Base-by-base conservation (phyloP, 1,284 basidiomycete genomes). In the Baeospora myosura region DNA sequence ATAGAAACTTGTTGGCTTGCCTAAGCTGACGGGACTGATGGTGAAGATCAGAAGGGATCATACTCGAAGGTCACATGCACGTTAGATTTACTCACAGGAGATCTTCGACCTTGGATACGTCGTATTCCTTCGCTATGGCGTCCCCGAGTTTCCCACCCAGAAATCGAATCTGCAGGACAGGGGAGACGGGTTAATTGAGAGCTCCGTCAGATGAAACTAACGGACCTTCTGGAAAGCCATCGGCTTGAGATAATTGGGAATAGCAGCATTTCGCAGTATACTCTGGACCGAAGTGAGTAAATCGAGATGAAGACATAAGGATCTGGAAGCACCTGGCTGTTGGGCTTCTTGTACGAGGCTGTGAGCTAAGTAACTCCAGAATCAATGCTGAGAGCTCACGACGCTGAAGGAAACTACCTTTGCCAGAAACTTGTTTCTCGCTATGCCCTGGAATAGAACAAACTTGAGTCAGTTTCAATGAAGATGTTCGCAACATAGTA, bases 101-200 rank as follows among this genome's bases (percentile, higher is more conserved):
- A 56, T 98, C 94, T 1, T 81, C 84, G 1, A 98, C 92, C 1
- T 87, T 93, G 8, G 85, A 85, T 5, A 80, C 91, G 51, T 86
- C 85, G 57, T 89, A 98, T 56, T 92, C 86, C 44, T 82, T 77
- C 0, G 89, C 89, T 23, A 99, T 71, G 0, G 90, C 84, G 37
- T 80, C 76, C 1, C 96, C 95, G 0, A 98, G 76, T 63, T 98
- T 98, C 4, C 96, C 95, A 1, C 95, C 95, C 0, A 99, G 68
- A 52, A 91, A 91, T 4, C 96, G 80, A 55, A 99, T 97, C 88
- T 95, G 20, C 28, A 50, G n/a, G 33, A 34, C 33, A 20, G 4
- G 12, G 11, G 3, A 34, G 10, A n/a, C n/a, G n/a, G n/a, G n/a
- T n/a, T n/a, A 34, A 34, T 16, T 12, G n/a, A 3, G 12, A 20